Base-by-base conservation (phyloP, 2,329 filamentous ascomycete genomes). In the Pezizomycotina sp. region DNA sequence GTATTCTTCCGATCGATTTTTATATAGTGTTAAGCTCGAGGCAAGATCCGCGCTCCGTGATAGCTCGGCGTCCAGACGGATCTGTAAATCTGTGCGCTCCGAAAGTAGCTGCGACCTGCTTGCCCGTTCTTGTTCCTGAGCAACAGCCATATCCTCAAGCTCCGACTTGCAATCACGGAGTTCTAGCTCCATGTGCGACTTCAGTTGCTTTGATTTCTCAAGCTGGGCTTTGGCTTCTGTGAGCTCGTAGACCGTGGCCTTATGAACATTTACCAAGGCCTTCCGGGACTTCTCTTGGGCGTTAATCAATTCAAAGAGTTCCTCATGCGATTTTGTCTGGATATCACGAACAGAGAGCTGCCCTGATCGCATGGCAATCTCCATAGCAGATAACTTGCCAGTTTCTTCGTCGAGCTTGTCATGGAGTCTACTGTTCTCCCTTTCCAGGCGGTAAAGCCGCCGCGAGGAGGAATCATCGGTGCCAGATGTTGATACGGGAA, bases 381-480 rank as follows among this genome's bases (percentile, higher is more conserved):
- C 89, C 14, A 95, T 61, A 1, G 77, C 71, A 5, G 86, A 92
- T 2, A 93, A 77, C 60, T 93, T 93, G 64, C 81, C 86, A 12
- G 77, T 67, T 2, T 86, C 93, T 56, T 93, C 83, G 56, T 95
- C 86, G 4, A 95, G 74, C 69, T 92, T 81, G 46, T 92, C 82
- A 52, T 95, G 86, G 9, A 95, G 67, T 38, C 83, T 74, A 56
- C 70, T 84, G 58, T 95, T 95, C 54, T 80, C 86, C 49, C 82
- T 74, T 58, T 95, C 86, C 4, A 95, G 68, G 59, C 93, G 86
- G 54, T 92, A 78, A 51, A 92, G 76, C 10, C 89, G 74, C 36
- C 76, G 69, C 30, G 78, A 56, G 2, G 81, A 86, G 1, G 81
- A 80, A 48, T 75, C 86, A 27, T 89, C 75, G 25, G 86, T 77